Base-by-base conservation (phyloP, 208 protist genomes). In the Acanthamoeba castellanii region DNA sequence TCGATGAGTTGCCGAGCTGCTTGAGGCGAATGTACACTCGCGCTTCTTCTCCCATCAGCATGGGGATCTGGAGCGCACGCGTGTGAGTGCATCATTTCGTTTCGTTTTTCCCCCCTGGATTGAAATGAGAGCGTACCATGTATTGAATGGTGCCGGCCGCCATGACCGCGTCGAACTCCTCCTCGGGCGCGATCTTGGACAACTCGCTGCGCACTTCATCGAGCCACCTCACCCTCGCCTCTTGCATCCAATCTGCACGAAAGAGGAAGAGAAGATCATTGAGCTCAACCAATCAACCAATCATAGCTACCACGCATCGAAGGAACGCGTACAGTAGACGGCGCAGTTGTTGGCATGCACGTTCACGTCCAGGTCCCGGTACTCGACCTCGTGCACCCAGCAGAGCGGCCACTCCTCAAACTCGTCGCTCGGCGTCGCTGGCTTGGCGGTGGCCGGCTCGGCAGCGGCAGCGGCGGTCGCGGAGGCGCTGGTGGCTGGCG, bases 331-430 rank as follows among this genome's bases (percentile, higher is more conserved):
- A 87, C 78, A 87, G 47, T 61, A 52, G 25, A 87, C 78, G 50
- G 78, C 78, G 27, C 55, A n/a, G 50, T 87, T 87, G 47, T 87
- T 87, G 78, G 47, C 78, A 27, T 87, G 78, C 45, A 34, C 37
- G 78, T 87, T 59, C 18, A 59, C 6, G 30, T 87, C 78, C 16
- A 87, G 50, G 50, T 87, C 78, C 25, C 78, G 78, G 78, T 87
- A 87, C n/a, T 87, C 78, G 27, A 87, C 78, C 50, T 59, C 27
- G 78, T 87, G 78, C 45, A 87, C 50, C 78, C 78, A 87, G 45
- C 78, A 87, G 11, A 87, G 25, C 8, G 78, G 45, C 78, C 78
- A 87, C 37, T 55, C n/a, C 5, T 59, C 47, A 4, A 37, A 14
- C 0, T 87, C 45, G 5, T 45, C 72, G 72, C 34, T 25, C n/a